phyloP scores from a whole-genome alignment of 2,329 filamentous ascomycete genomes.

The Colletotrichum cordylinicola region DNA sequence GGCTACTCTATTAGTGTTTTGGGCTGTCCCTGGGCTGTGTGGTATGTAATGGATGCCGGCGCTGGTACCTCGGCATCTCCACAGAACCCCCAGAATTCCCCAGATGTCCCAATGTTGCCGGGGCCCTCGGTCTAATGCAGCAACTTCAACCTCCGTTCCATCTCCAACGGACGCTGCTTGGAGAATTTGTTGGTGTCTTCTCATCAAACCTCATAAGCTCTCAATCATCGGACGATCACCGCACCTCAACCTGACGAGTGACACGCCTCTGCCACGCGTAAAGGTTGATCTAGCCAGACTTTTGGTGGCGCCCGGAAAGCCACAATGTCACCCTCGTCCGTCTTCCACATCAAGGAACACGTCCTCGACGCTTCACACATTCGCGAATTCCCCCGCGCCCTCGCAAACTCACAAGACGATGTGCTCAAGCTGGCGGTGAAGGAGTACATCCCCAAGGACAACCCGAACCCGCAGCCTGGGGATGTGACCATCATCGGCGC shows the following conservation, averaged over 20 bases:
- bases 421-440: constrained; percentile 78
- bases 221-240: neutral
- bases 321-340: constrained; percentile 34
- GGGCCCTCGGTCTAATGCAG: neutral
- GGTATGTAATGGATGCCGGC: neutral
- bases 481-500: constrained; percentile 86
- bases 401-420: constrained; percentile 75
- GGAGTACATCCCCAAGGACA: constrained; percentile 83
- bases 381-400: constrained; percentile 79
- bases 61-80: constrained; percentile 20
- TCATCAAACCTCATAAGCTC: neutral
- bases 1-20: neutral
- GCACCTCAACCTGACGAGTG: neutral
- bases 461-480: constrained; percentile 69
- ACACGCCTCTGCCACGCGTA: neutral
- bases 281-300: neutral
- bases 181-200: neutral
- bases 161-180: neutral
- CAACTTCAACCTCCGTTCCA: neutral
- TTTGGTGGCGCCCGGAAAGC: neutral
- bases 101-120: neutral
- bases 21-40: neutral
- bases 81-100: neutral
- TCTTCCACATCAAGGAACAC: constrained; percentile 77
- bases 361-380: constrained; percentile 77